These are phyloP conservation scores for Triticum monococcum DNA, from an alignment of 176 grass and related monocot species.

Conservation along the genomic window DNA sequence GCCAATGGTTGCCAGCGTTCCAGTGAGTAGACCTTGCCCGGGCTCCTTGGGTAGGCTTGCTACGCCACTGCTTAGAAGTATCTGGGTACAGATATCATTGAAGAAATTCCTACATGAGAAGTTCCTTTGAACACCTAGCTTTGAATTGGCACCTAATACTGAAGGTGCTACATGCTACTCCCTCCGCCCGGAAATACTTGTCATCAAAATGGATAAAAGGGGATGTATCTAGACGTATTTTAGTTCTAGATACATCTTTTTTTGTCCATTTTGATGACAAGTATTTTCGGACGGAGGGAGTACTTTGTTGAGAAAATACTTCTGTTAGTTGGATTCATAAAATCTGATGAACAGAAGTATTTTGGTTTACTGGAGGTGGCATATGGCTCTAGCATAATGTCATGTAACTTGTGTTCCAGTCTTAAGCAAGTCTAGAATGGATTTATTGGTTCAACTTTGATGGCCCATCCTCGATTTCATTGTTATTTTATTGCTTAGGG, in stretches of 20 bases:
- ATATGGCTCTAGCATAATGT: conserved; percentile 11
- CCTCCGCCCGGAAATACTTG: too few species aligned
- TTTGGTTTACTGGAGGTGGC: not conserved
- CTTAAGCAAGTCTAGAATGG: conserved; percentile 1
- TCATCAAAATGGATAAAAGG: too few species aligned
- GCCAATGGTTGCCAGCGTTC: too few species aligned
- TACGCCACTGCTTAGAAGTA: not conserved
- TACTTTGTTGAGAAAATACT: not conserved
- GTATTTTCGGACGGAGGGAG: too few species aligned
- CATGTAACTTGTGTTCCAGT: conserved; percentile 20
- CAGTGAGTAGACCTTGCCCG: too few species aligned
- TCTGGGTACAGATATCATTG: not conserved
- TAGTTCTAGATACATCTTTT: too few species aligned
- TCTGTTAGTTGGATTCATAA: not conserved
- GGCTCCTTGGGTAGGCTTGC: too few species aligned
- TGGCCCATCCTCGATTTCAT: conserved; percentile 10
- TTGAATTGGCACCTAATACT: conserved; percentile 1
- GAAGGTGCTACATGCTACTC: conserved; percentile 24
- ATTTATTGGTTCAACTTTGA: conserved; percentile 17
- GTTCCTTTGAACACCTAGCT: not conserved
- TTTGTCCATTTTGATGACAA: too few species aligned
- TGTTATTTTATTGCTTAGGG: conserved; percentile 56
- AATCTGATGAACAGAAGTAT: not conserved
- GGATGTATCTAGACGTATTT: too few species aligned
- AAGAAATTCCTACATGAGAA: conserved; percentile 12